phyloP scores from a whole-genome alignment of 441 rosid genomes.

The Geranium incanum region DNA sequence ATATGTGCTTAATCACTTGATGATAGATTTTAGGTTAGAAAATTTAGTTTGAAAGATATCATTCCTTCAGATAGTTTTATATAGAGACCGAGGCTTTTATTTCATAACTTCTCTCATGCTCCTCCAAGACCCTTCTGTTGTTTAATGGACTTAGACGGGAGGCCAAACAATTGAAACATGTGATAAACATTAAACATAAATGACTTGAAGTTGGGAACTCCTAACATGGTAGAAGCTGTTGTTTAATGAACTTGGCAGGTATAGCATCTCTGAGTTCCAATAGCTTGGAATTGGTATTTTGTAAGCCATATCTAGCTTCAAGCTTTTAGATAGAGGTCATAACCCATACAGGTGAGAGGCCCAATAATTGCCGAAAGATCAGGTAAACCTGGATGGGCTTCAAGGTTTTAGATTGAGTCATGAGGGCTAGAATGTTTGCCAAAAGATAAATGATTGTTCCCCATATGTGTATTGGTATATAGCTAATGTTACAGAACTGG shows the following conservation, averaged over 20 bases:
- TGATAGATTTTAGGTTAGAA: neutral
- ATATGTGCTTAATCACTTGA: neutral
- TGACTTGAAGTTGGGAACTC: slow-evolving; percentile 1
- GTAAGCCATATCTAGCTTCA: neutral
- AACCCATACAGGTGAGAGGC: neutral
- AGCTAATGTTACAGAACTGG: neutral
- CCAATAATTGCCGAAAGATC: neutral
- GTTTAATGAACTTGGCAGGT: neutral
- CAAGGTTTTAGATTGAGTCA: neutral
- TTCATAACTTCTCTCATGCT: neutral
- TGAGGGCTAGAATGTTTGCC: neutral
- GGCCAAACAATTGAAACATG: neutral
- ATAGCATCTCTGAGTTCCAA: neutral
- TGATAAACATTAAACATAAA: neutral
- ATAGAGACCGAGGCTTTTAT: neutral
- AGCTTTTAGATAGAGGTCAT: slow-evolving; percentile 3
- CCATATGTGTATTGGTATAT: neutral
- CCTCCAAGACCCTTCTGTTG: neutral
- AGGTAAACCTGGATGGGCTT: neutral
- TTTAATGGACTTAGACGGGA: neutral
- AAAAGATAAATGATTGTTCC: neutral
- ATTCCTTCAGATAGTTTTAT: no score
- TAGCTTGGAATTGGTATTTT: neutral
- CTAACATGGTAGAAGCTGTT: neutral
- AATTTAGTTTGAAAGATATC: neutral